phyloP scores from a whole-genome alignment of 345 rosid genomes.

The Camelina hispida region DNA sequence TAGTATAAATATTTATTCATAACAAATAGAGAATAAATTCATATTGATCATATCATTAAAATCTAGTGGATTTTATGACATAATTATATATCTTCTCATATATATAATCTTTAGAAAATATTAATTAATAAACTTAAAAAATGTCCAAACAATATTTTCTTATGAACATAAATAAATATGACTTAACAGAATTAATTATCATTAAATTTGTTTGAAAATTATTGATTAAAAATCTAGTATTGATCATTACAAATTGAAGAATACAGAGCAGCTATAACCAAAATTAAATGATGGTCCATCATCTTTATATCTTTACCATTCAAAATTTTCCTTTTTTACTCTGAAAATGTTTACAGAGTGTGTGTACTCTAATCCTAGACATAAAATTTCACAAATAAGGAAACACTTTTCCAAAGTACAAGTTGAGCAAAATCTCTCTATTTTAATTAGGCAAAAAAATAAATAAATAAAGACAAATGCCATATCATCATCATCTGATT shows the following conservation, averaged over 20 bases:
- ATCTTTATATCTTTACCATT: conserved; percentile 20
- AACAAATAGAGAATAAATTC: background rate
- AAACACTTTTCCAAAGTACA: conserved; percentile 32
- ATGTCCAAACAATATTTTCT: background rate
- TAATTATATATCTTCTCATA: background rate
- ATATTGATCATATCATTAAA: background rate
- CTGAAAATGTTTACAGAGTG: background rate
- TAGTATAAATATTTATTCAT: too few species aligned
- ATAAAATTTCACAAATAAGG: background rate
- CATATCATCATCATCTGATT: conserved; percentile 41
- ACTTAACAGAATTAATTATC: background rate
- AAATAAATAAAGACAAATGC: background rate
- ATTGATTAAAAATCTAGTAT: conserved; percentile 5
- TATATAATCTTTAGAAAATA: too few species aligned
- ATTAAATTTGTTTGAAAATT: background rate
- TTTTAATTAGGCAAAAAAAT: background rate
- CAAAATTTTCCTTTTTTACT: background rate
- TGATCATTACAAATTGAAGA: conserved; percentile 18
- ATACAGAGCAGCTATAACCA: conserved; percentile 21
- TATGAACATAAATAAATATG: background rate
- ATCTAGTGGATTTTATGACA: background rate
- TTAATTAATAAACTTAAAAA: background rate
- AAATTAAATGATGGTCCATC: conserved; percentile 32
- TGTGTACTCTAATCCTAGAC: background rate
- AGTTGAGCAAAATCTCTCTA: conserved; percentile 15